Conservation (phyloP, 495 filamentous ascomycete species). For the Penicillium pulvis region DNA sequence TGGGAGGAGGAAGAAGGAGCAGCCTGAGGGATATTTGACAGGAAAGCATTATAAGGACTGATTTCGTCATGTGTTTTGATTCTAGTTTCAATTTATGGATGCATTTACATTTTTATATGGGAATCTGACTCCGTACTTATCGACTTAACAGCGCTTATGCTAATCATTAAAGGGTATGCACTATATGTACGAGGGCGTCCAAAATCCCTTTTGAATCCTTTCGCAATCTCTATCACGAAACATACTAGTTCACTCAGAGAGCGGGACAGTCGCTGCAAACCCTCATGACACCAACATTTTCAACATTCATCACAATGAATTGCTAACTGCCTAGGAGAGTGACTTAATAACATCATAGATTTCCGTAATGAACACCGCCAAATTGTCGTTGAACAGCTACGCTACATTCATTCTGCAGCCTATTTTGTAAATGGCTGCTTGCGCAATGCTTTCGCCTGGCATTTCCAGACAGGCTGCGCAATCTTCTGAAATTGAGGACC, state of each 20-base stretch:
- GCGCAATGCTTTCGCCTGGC: conserved; percentile 7
- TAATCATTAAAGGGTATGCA: no score
- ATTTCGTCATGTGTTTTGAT: conserved; percentile 2
- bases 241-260: no score
- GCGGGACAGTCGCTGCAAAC: no score
- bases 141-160: no score
- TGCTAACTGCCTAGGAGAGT: no score
- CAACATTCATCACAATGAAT: no score
- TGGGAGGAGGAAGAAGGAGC: conserved; percentile 43
- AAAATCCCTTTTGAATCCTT: no score
- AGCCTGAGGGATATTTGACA: conserved; percentile 60
- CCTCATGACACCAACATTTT: no score
- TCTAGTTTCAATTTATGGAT: background rate
- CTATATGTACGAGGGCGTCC: no score
- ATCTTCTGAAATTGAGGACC: background rate
- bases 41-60: conserved; percentile 49
- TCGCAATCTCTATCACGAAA: no score
- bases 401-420: background rate
- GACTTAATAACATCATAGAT: background rate
- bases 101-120: background rate
- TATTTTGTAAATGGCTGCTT: conserved; percentile 2
- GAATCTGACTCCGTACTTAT: no score
- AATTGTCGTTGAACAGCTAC: background rate
- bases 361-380: background rate
- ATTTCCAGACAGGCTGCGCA: conserved; percentile 1